Conservation (phyloP, 192 early-diverging fungal genomes). For the Coemansia sp. region DNA sequence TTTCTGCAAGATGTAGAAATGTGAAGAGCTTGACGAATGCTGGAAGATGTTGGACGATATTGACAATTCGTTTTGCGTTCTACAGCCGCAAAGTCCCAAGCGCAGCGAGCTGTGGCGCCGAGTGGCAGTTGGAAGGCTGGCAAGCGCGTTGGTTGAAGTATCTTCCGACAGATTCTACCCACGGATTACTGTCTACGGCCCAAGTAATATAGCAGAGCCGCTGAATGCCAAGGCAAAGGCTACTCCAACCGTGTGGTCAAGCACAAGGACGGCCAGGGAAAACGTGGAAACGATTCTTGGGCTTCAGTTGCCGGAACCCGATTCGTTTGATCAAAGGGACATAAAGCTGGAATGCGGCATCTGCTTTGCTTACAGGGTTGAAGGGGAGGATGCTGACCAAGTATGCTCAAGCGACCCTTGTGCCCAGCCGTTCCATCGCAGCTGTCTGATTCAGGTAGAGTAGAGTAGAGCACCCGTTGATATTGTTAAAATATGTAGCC, state of each 20-base stretch:
- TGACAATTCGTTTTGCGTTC: constrained; percentile 34
- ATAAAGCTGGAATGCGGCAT: constrained; percentile 49
- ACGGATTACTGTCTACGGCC: constrained; percentile 35
- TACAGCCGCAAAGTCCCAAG: constrained; percentile 34
- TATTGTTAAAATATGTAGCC: neutral
- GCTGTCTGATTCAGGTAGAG: constrained; percentile 39
- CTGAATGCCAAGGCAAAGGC: constrained; percentile 25
- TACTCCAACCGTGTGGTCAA: constrained; percentile 13
- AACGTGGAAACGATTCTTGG: constrained; percentile 29
- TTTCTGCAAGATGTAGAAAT: constrained; percentile 20
- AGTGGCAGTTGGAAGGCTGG: constrained; percentile 27
- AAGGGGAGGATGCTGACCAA: constrained; percentile 32
- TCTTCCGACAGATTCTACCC: constrained; percentile 26
- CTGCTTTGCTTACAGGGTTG: constrained; percentile 33
- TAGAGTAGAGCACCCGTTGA: neutral
- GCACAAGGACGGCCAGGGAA: constrained; percentile 1
- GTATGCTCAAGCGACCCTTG: constrained; percentile 39
- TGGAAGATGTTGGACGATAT: constrained; percentile 40
- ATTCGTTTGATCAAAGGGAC: constrained; percentile 19
- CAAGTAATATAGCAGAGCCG: constrained; percentile 17
- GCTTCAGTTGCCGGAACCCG: constrained; percentile 16
- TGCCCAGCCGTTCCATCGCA: constrained; percentile 46
- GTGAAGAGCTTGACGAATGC: constrained; percentile 15
- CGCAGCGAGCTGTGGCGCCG: constrained; percentile 40
- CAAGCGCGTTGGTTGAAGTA: constrained; percentile 27